These are phyloP conservation scores for Oldenlandia corymbosa DNA, from an alignment of 257 asterid genomes.

Conservation along the genomic window DNA sequence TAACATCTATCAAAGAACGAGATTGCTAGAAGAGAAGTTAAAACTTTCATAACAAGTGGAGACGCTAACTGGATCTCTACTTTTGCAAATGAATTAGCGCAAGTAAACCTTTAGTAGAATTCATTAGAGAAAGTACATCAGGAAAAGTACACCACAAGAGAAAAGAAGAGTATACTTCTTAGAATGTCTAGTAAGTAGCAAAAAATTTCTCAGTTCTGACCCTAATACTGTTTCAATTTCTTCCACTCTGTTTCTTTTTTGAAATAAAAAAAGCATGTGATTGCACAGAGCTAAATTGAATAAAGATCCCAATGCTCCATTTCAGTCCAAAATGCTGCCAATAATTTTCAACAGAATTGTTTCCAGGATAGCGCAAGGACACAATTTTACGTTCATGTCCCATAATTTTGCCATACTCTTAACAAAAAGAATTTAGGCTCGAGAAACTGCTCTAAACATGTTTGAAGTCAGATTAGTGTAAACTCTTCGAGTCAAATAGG, in stretches of 20 bases:
- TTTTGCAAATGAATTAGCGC: neutral
- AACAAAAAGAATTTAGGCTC: neutral
- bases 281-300: constrained; percentile 1
- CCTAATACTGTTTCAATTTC: too few species aligned
- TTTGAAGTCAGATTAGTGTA: neutral
- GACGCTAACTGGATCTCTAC: neutral
- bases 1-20: too few species aligned
- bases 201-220: too few species aligned
- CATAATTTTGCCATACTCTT: too few species aligned
- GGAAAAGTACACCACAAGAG: neutral
- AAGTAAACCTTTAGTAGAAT: neutral
- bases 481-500: neutral
- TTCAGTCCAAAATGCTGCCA: neutral
- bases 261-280: too few species aligned
- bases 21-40: too few species aligned
- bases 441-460: neutral
- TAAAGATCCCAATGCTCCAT: neutral
- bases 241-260: too few species aligned
- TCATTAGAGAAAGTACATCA: neutral
- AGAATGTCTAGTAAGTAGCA: too few species aligned
- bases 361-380: too few species aligned
- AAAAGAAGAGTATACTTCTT: neutral
- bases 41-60: constrained; percentile 12
- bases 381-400: too few species aligned
- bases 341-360: too few species aligned